Evolutionary conservation across 2,329 filamentous ascomycete species (phyloP).

Genomic region (Penicillium glabrum): DNA sequence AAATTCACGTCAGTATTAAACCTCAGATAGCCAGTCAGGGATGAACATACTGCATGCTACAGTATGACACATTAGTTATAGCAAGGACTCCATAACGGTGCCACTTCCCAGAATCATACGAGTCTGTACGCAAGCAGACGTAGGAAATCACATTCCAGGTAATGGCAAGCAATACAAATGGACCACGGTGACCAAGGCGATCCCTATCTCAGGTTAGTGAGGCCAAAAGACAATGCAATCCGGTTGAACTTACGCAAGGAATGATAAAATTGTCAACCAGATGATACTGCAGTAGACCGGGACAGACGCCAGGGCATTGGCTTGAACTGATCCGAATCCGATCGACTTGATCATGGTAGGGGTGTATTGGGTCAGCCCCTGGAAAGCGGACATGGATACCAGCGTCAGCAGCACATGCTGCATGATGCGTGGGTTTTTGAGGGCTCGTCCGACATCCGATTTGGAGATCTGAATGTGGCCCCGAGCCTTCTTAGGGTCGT

Average conservation of each 20-base stretch:
- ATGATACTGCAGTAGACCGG: slow-evolving; percentile 39
- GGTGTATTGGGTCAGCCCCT: slow-evolving; percentile 53
- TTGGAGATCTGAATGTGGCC: slow-evolving; percentile 39
- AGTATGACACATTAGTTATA: slow-evolving; percentile 30
- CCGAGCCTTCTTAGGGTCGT: slow-evolving; percentile 43
- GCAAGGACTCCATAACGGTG: slow-evolving; percentile 31
- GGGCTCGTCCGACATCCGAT: slow-evolving; percentile 35
- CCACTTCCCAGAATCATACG: slow-evolving; percentile 25
- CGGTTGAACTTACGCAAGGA: slow-evolving; percentile 20
- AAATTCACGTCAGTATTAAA: slow-evolving; percentile 5
- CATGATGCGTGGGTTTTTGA: slow-evolving; percentile 54
- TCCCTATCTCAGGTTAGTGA: slow-evolving; percentile 25
- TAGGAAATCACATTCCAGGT: slow-evolving; percentile 43
- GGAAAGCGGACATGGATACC: slow-evolving; percentile 49
- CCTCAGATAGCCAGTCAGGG: neutral
- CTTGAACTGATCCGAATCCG: slow-evolving; percentile 50
- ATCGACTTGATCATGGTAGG: slow-evolving; percentile 56
- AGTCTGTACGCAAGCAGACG: slow-evolving; percentile 30
- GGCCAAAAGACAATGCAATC: neutral
- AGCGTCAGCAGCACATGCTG: slow-evolving; percentile 53
- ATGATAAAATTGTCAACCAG: slow-evolving; percentile 26
- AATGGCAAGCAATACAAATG: slow-evolving; percentile 34
- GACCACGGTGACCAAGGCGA: slow-evolving; percentile 33
- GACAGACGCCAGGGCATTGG: slow-evolving; percentile 58
- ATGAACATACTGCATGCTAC: slow-evolving; percentile 37